Evolutionary conservation across 2,329 filamentous ascomycete species (phyloP).

Genomic region (Pseudocercospora eumusae): DNA sequence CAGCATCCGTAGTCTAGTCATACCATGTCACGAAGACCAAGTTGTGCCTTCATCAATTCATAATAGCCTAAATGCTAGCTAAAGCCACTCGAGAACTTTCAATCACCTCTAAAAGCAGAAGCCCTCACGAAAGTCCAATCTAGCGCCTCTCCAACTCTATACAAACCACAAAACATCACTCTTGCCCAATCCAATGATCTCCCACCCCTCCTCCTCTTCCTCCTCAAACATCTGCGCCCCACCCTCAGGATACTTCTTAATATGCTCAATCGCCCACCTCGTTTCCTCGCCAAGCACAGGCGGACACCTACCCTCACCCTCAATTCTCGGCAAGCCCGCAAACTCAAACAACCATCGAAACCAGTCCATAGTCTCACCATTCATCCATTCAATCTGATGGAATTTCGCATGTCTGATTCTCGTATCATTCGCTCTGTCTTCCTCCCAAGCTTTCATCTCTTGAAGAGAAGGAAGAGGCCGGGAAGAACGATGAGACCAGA

Average conservation of each 20-base stretch:
- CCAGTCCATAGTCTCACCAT: slow-evolving; percentile 54
- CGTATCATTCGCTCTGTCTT: slow-evolving; percentile 40
- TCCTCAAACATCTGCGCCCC: not conserved
- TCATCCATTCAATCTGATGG: slow-evolving; percentile 57
- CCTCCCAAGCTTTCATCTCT: slow-evolving; percentile 54
- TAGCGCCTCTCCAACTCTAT: not conserved
- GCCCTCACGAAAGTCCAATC: no score
- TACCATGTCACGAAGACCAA: no score
- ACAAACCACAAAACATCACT: slow-evolving; percentile 15
- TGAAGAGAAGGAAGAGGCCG: slow-evolving; percentile 45
- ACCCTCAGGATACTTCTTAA: slow-evolving; percentile 28
- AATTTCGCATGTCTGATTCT: slow-evolving; percentile 47
- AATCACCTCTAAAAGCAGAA: no score
- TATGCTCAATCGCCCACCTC: slow-evolving; percentile 29
- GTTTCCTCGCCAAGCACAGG: slow-evolving; percentile 24
- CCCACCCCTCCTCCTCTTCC: not conserved
- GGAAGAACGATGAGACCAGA: slow-evolving; percentile 49
- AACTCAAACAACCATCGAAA: slow-evolving; percentile 51
- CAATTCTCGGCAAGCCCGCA: slow-evolving; percentile 52
- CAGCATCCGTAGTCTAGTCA: no score
- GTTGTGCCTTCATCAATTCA: no score
- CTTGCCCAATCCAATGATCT: not conserved
- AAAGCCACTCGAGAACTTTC: no score
- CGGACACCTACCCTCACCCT: slow-evolving; percentile 25
- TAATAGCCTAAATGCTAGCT: no score